Evolutionary conservation across 2,329 filamentous ascomycete genomes (phyloP).

Genomic region (Alternaria sp.): DNA sequence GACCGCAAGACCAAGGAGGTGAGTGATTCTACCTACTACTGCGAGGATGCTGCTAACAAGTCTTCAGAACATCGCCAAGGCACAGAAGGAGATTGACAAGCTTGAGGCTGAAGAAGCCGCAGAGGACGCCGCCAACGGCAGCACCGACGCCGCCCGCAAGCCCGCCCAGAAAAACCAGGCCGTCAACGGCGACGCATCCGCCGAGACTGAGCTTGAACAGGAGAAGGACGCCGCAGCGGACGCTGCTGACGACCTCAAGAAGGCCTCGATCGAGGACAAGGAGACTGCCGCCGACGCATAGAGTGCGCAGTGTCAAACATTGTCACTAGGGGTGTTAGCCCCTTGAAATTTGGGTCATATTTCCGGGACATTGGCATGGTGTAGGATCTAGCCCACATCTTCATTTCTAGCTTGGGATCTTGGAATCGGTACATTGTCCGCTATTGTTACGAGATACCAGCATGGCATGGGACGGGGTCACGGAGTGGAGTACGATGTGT

Average conservation of each 20-base stretch:
- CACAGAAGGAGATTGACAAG: slow-evolving; percentile 91
- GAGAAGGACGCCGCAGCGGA: slow-evolving; percentile 67
- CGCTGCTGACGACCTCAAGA: slow-evolving; percentile 65
- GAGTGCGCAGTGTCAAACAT: not conserved
- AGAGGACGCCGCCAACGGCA: slow-evolving; percentile 52
- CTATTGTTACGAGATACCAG: slow-evolving; percentile 24
- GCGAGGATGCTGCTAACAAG: slow-evolving; percentile 15
- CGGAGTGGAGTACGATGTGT: slow-evolving; percentile 18
- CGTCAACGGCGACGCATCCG: slow-evolving; percentile 59
- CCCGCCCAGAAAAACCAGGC: slow-evolving; percentile 58
- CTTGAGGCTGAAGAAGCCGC: slow-evolving; percentile 75
- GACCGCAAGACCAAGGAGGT: slow-evolving; percentile 88
- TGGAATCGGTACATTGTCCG: slow-evolving; percentile 18
- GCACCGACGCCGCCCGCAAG: slow-evolving; percentile 64
- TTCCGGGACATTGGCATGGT: slow-evolving; percentile 22
- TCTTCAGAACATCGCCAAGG: slow-evolving; percentile 89
- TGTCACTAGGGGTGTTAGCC: slow-evolving; percentile 11
- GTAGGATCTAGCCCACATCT: slow-evolving; percentile 23
- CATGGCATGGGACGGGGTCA: slow-evolving; percentile 28
- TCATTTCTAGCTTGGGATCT: slow-evolving; percentile 26
- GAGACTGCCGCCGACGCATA: slow-evolving; percentile 36
- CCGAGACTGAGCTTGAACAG: slow-evolving; percentile 61
- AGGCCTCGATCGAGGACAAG: slow-evolving; percentile 65
- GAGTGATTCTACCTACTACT: slow-evolving; percentile 48
- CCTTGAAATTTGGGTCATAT: slow-evolving; percentile 24